phyloP scores from a whole-genome alignment of 2,329 filamentous ascomycete genomes.

The Ascochyta lentis region DNA sequence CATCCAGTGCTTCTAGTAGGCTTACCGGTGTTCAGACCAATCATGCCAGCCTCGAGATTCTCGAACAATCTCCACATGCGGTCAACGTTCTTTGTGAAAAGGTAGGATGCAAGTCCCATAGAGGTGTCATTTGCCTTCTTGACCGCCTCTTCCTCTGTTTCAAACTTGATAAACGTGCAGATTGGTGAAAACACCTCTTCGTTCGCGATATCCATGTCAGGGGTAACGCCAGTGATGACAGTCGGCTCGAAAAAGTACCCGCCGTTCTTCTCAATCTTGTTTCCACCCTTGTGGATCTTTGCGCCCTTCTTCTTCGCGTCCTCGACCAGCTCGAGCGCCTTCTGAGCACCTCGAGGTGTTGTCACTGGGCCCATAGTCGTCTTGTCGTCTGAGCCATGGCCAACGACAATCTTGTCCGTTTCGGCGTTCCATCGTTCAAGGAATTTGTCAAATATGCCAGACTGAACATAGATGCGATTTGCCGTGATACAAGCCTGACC shows the following conservation, averaged over 20 bases:
- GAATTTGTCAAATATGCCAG: conserved; percentile 67
- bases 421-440: conserved; percentile 60
- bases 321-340: conserved; percentile 65
- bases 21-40: conserved; percentile 67
- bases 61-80: conserved; percentile 70
- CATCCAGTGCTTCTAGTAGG: not conserved
- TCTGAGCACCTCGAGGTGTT: conserved; percentile 62
- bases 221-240: conserved; percentile 65
- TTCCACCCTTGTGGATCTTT: conserved; percentile 67
- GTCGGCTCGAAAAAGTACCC: conserved; percentile 77
- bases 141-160: conserved; percentile 70
- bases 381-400: conserved; percentile 64
- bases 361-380: conserved; percentile 69
- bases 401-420: conserved; percentile 63
- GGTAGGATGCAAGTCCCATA: conserved; percentile 71
- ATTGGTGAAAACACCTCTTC: conserved; percentile 74
- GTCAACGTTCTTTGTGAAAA: conserved; percentile 72
- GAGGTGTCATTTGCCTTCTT: conserved; percentile 65
- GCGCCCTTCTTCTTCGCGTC: conserved; percentile 70
- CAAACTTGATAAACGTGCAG: conserved; percentile 68
- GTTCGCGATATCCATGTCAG: conserved; percentile 62
- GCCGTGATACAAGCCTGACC: conserved; percentile 71
- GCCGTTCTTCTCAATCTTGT: conserved; percentile 53
- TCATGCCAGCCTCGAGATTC: conserved; percentile 73
- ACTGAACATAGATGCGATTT: conserved; percentile 70